Evolutionary conservation across 306 rosid species (phyloP).

Genomic region (Ormosia semicastrata): DNA sequence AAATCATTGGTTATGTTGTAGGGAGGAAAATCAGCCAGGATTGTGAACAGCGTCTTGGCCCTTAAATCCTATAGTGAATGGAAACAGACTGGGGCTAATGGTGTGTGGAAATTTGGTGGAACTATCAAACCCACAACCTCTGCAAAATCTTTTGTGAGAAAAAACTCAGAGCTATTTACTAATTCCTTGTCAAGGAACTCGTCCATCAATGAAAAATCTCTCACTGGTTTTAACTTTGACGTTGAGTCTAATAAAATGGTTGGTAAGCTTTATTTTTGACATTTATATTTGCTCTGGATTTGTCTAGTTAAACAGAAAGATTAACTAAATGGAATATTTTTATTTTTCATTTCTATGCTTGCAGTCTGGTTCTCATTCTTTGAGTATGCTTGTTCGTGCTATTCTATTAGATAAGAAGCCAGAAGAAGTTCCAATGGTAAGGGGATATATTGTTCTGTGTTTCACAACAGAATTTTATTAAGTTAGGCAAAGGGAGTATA

Average conservation of each 20-base stretch:
- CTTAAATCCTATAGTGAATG: constrained; percentile 84
- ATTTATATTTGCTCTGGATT: constrained; percentile 22
- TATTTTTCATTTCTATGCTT: not conserved
- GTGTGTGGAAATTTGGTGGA: constrained; percentile 90
- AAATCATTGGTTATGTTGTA: constrained; percentile 24
- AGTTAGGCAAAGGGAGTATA: not conserved
- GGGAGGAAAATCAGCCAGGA: constrained; percentile 90
- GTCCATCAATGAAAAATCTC: constrained; percentile 60
- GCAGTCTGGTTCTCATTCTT: constrained; percentile 65
- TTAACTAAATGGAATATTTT: not conserved
- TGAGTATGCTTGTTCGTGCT: constrained; percentile 76
- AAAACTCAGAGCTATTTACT: constrained; percentile 83
- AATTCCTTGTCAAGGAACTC: constrained; percentile 75
- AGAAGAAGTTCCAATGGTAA: constrained; percentile 87
- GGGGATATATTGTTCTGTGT: constrained; percentile 17
- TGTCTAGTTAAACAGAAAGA: constrained; percentile 13
- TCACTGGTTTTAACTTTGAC: constrained; percentile 38
- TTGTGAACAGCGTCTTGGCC: constrained; percentile 78
- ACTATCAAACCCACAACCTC: constrained; percentile 58
- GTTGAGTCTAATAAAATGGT: constrained; percentile 81
- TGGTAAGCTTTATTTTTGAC: constrained; percentile 48
- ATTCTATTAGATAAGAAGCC: constrained; percentile 79
- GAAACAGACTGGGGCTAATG: constrained; percentile 82
- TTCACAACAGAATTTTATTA: not conserved
- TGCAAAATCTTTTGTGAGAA: constrained; percentile 65